Conservation (phyloP, 495 filamentous ascomycete species). For the Margaritispora aquatica region DNA sequence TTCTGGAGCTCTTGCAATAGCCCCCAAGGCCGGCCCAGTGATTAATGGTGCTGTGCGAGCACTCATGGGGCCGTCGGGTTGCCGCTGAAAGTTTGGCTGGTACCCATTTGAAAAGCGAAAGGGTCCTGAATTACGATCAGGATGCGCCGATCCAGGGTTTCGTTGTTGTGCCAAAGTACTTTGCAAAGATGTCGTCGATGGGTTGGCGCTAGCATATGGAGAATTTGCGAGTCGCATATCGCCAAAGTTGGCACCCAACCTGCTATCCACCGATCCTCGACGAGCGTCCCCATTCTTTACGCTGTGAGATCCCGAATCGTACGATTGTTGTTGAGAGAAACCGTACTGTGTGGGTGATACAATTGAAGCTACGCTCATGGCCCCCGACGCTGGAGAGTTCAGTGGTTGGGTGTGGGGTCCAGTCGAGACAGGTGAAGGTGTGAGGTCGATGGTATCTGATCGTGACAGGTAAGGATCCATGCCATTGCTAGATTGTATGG, state of each 20-base stretch:
- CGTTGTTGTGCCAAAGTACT: slow-evolving; percentile 43
- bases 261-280: slow-evolving; percentile 72
- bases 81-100: slow-evolving; percentile 35
- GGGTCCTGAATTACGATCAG: slow-evolving; percentile 59
- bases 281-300: slow-evolving; percentile 40
- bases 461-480: slow-evolving; percentile 28
- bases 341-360: slow-evolving; percentile 45
- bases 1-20: slow-evolving; percentile 72
- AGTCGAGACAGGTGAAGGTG: slow-evolving; percentile 42
- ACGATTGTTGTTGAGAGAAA: slow-evolving; percentile 22
- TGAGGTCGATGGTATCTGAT: slow-evolving; percentile 41
- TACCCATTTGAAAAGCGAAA: slow-evolving; percentile 36
- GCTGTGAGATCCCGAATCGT: slow-evolving; percentile 2
- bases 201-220: slow-evolving; percentile 71
- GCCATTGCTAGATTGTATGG: slow-evolving; percentile 39
- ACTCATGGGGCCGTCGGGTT: slow-evolving; percentile 30
- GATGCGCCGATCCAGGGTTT: slow-evolving; percentile 40
- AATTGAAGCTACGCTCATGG: slow-evolving; percentile 52
- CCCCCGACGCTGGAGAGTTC: slow-evolving; percentile 33
- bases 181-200: slow-evolving; percentile 68
- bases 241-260: slow-evolving; percentile 63
- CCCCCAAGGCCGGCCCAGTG: slow-evolving; percentile 67
- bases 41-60: slow-evolving; percentile 65
- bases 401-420: slow-evolving; percentile 24
- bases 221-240: slow-evolving; percentile 63